Evolutionary conservation across 1,284 basidiomycete genomes (phyloP), one percentile per base, ranked within the genome.

Genomic region (Peniophora sp.): DNA sequence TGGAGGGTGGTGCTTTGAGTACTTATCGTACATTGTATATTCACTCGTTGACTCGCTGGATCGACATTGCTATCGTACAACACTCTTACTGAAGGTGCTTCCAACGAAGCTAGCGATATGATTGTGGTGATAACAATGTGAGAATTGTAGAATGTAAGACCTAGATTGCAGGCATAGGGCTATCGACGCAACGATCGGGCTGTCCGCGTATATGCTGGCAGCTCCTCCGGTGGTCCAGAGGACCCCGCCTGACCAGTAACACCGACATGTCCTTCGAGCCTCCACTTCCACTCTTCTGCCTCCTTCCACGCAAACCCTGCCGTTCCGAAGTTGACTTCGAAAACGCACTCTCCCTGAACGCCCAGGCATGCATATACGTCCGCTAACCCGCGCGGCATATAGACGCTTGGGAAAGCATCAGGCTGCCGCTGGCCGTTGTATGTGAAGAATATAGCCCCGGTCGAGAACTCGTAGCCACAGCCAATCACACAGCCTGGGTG

Each of bases 341-440:
- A 70, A 14, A 74, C 66, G 51, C 72, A 78, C 45, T 61, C 60
- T 3, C 82, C 81, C 34, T 75, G 71, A 2, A 84, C 71, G 0
- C 84, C 83, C 10, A 86, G 68, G 2, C 80, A 81, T 3, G 78
- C 83, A 60, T 80, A 85, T 14, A 82, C 80, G 58, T 86, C 84
- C 51, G 73, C 62, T 12, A 55, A 52, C 1, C 62, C 60, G 11
- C 75, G 70, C 2, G 79, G 81, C 6, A 81, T 57, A 57, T 82
- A 85, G 39, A 81, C 58, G 0, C 81, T 82, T 3, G 58, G 67
- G 62, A 85, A 85, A 3, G 81, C 83, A 35, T 71, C 63, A 0
- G 75, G 73, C 0, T 85, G 71, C 1, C 75, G 74, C n/a, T 61
- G 43, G 10, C 83, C 84, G 54, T 86, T 84, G 62, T 77, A 74